Percentiles rank a stretch among this genome's conserved stretches.
phyloP scores from a whole-genome alignment of 495 filamentous ascomycete species.

The Xylaria grammica region DNA sequence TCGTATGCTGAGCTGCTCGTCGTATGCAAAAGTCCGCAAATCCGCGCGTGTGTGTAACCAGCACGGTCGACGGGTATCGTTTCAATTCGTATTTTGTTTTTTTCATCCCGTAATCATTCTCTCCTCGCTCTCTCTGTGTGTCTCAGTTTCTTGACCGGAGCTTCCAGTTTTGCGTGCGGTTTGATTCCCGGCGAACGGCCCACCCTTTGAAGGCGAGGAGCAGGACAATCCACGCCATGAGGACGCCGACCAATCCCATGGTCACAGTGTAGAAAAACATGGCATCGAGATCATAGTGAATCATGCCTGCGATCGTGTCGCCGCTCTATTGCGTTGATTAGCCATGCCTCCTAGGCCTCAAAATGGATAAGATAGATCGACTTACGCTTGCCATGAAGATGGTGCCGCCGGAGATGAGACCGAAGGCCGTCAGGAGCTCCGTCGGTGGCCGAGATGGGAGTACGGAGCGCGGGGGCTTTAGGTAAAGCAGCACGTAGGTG shows the following conservation, averaged over 20 bases:
- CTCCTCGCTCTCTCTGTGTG: not conserved
- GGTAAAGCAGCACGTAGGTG: constrained; percentile 80
- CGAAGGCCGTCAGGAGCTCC: constrained; percentile 84
- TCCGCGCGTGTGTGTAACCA: not conserved
- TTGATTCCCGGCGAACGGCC: constrained; percentile 69
- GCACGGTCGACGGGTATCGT: not conserved
- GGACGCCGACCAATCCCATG: constrained; percentile 79
- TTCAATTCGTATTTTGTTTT: constrained; percentile 8
- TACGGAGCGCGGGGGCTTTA: constrained; percentile 82
- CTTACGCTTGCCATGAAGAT: constrained; percentile 93
- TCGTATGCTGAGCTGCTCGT: constrained; percentile 17
- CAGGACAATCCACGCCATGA: constrained; percentile 85
- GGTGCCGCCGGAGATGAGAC: constrained; percentile 82
- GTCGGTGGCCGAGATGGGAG: constrained; percentile 90
- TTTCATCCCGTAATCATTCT: not conserved
- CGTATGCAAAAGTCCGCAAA: constrained; percentile 14
- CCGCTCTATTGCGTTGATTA: constrained; percentile 55
- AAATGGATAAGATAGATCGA: constrained; percentile 22
- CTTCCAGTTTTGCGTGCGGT: constrained; percentile 25
- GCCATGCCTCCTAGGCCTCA: not conserved
- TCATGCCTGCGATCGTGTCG: constrained; percentile 78
- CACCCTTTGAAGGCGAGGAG: constrained; percentile 89
- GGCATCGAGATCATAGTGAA: constrained; percentile 71
- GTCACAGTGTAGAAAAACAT: constrained; percentile 95
- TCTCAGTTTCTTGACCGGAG: constrained; percentile 15